Evolutionary conservation across 2,329 filamentous ascomycete species (phyloP).

Genomic region (Xylaria polymorpha): DNA sequence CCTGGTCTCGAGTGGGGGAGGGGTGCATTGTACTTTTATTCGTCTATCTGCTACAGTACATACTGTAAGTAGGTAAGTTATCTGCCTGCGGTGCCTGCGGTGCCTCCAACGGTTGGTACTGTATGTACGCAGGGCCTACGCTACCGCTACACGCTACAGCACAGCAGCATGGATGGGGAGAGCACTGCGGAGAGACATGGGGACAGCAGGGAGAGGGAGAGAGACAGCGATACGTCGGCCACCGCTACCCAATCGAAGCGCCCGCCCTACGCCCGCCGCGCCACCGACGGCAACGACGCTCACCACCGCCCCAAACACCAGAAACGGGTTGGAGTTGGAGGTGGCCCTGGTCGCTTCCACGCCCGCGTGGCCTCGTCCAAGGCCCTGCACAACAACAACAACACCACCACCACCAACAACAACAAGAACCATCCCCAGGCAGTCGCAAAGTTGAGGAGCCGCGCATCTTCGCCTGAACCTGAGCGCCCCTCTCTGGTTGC

Average conservation of each 20-base stretch:
- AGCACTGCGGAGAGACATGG: conserved; percentile 25
- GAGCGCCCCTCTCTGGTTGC: conserved; percentile 52
- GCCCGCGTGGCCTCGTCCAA: conserved; percentile 65
- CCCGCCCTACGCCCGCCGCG: conserved; percentile 53
- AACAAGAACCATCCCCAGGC: conserved; percentile 44
- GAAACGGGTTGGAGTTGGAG: conserved; percentile 60
- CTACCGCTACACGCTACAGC: too few species aligned
- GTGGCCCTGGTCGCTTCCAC: conserved; percentile 60
- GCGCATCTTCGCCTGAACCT: conserved; percentile 58
- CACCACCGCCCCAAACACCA: conserved; percentile 52
- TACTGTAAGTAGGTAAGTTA: neutral
- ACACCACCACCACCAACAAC: too few species aligned
- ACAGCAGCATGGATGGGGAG: conserved; percentile 32
- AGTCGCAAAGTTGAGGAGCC: conserved; percentile 56
- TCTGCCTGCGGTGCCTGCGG: conserved; percentile 2
- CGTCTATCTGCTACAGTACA: conserved; percentile 4
- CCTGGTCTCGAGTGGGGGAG: conserved; percentile 15
- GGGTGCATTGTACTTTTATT: conserved; percentile 18
- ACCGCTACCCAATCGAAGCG: conserved; percentile 67
- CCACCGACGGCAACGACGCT: conserved; percentile 50
- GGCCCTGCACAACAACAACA: conserved; percentile 56
- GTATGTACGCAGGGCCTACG: too few species aligned
- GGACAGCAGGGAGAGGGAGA: conserved; percentile 37
- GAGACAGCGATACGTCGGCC: conserved; percentile 60
- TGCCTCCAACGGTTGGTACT: neutral